Evolutionary conservation across 163 green algal species (phyloP), one percentile per base, ranked within the genome.

Genomic region (Prototheca wickerhamii): DNA sequence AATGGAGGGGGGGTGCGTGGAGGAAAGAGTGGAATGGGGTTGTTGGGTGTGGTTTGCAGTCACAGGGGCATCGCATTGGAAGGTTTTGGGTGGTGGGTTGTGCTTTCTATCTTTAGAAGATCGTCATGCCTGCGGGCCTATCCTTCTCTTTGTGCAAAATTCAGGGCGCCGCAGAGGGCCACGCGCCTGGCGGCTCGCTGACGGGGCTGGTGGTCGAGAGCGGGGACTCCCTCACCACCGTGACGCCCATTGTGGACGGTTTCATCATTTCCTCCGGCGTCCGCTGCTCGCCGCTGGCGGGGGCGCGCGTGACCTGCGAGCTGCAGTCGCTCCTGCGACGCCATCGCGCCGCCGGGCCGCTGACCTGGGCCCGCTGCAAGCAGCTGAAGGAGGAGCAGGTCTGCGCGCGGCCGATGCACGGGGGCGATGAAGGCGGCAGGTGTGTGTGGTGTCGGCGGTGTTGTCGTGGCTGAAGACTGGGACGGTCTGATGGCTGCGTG

Each of bases 221-320:
- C 15, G 87, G 87, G 4, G 84, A 92, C 28, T 84, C 83, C 34
- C 72, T 77, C n/a, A 91, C 87, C 2, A 75, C 86, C 65, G 74
- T 89, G 26, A 84, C 93, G 3, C 87, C 87, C 1, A 79, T 95
- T 21, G 73, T 79, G 23, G 84, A 95, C 33, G 87, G 87, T 30
- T 91, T 83, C 66, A 85, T 93, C 20, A 73, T 94, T 17, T 69
- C 71, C 26, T 71, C 58, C 28, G 72, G 63, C 61, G 86, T 87
- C 46, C 74, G 78, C 46, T 80, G 60, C 26, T 76, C 90, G 25
- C 85, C 86, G 3, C 60, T 90, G 54, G 87, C 79, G 26, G 87
- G 87, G 8, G 55, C 80, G 3, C 80, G 89, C 54, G 60, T 92
- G 21, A 90, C 87, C 6, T 26, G 54, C 4, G 83, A 84, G n/a